A percentile compares a stretch with the other conserved stretches of the same genome.
phyloP scores from a whole-genome alignment of 768 basidiomycete species.

The Neoboletus brunneissimus region DNA sequence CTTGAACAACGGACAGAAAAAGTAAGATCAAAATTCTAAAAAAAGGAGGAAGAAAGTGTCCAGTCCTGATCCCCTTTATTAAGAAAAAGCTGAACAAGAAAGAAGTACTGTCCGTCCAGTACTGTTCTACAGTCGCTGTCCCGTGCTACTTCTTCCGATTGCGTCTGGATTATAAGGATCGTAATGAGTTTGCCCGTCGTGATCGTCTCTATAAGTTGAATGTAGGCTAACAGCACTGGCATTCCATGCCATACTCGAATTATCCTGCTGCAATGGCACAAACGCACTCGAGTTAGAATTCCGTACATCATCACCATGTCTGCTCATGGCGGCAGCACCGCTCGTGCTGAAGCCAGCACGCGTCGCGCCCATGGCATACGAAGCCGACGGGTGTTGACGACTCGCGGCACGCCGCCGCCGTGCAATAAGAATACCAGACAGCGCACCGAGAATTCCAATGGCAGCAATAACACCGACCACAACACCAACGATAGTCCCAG shows the following conservation, averaged over 20 bases:
- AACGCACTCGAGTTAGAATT: slow-evolving; percentile 69
- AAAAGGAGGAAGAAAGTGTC: slow-evolving; percentile 5
- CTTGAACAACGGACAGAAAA: neutral
- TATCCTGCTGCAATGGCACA: slow-evolving; percentile 66
- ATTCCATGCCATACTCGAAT: slow-evolving; percentile 56
- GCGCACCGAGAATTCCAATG: slow-evolving; percentile 30
- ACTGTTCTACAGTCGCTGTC: slow-evolving; percentile 24
- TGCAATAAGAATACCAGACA: slow-evolving; percentile 45
- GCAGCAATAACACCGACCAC: slow-evolving; percentile 32
- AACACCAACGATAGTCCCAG: slow-evolving; percentile 27
- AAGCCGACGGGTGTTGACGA: slow-evolving; percentile 30
- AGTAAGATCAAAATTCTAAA: neutral
- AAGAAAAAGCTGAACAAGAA: neutral
- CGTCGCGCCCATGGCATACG: slow-evolving; percentile 40
- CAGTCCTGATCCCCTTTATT: neutral
- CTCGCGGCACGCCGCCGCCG: slow-evolving; percentile 48
- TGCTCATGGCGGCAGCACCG: slow-evolving; percentile 19
- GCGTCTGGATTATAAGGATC: slow-evolving; percentile 28
- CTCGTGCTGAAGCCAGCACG: slow-evolving; percentile 29
- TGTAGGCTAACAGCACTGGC: slow-evolving; percentile 49
- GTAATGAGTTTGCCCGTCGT: slow-evolving; percentile 16
- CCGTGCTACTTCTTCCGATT: slow-evolving; percentile 26
- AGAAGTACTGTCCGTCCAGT: neutral
- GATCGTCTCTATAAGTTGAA: slow-evolving; percentile 37
- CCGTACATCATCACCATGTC: slow-evolving; percentile 29